A percentile compares a stretch with the other conserved stretches of the same genome.
These are phyloP conservation scores for Sanguinoderma infundibulare DNA, from an alignment of 1,284 basidiomycete genomes.

Conservation along the genomic window DNA sequence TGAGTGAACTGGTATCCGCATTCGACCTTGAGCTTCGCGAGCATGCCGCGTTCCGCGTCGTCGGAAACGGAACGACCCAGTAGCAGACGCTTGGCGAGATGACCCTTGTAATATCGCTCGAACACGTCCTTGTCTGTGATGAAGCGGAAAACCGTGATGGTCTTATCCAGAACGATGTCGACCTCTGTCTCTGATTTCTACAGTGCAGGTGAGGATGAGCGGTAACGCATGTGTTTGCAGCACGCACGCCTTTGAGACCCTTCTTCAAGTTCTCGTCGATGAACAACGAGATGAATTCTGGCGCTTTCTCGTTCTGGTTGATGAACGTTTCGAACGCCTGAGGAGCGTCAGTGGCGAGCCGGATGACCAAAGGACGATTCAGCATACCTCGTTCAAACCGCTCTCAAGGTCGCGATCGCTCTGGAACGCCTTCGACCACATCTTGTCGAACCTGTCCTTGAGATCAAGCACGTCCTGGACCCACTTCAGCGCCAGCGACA, in stretches of 20 bases:
- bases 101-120: constrained; percentile 97
- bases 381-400: constrained; percentile 82
- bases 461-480: constrained; percentile 91
- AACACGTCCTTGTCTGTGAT: constrained; percentile 97
- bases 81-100: constrained; percentile 92
- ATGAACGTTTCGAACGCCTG: constrained; percentile 95
- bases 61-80: constrained; percentile 90
- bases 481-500: constrained; percentile 83
- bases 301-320: constrained; percentile 86
- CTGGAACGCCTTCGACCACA: constrained; percentile 77
- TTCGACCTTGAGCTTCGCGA: constrained; percentile 97
- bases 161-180: constrained; percentile 89
- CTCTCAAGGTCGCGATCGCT: constrained; percentile 84
- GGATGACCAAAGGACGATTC: not conserved
- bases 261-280: constrained; percentile 98
- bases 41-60: constrained; percentile 97
- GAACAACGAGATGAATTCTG: constrained; percentile 96
- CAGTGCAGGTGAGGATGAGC: not conserved
- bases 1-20: constrained; percentile 98
- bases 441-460: constrained; percentile 88
- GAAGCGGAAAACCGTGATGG: constrained; percentile 95
- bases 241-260: constrained; percentile 89
- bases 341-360: not conserved
- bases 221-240: not conserved
- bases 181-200: constrained; percentile 96